Percentiles rank a stretch among this genome's conserved stretches.
phyloP scores from a whole-genome alignment of 139 green algal species.

The Tetraselmis chui region DNA sequence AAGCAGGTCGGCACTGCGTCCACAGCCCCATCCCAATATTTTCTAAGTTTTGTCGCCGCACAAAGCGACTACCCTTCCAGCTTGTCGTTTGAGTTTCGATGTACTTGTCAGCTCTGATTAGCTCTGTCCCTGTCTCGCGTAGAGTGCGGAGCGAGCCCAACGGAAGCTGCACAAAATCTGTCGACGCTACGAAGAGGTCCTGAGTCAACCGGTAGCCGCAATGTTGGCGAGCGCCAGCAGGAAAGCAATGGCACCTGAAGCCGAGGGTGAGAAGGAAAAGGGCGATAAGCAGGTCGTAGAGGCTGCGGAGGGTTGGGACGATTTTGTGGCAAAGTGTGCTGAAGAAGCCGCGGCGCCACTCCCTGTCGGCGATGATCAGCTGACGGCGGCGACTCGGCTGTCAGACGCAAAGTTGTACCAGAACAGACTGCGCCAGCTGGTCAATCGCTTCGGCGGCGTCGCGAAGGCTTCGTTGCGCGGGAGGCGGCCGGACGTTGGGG shows the following conservation, averaged over 20 bases:
- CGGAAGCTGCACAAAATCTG: slow-evolving; percentile 74
- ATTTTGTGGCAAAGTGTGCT: neutral
- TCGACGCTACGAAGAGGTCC: slow-evolving; percentile 34
- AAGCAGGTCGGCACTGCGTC: slow-evolving; percentile 18
- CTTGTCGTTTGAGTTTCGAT: too few species aligned
- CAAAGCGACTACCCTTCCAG: too few species aligned
- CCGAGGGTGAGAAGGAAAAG: neutral
- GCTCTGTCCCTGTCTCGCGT: neutral
- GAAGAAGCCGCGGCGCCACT: neutral
- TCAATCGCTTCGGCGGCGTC: neutral
- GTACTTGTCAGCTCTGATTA: too few species aligned
- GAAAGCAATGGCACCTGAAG: neutral
- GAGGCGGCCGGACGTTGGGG: neutral
- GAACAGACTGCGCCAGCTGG: slow-evolving; percentile 15
- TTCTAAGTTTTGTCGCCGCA: too few species aligned
- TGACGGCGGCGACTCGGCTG: neutral
- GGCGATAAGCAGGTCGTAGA: neutral
- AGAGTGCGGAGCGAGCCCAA: slow-evolving; percentile 69
- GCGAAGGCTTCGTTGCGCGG: neutral
- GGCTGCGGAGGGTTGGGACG: neutral
- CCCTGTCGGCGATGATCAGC: neutral
- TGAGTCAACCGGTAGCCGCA: slow-evolving; percentile 39
- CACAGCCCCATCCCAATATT: too few species aligned
- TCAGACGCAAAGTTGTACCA: slow-evolving; percentile 2
- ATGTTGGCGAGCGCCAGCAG: slow-evolving; percentile 28